These are phyloP conservation scores for Aureobasidium lini DNA, from an alignment of 2,329 filamentous ascomycete species.

Conservation along the genomic window DNA sequence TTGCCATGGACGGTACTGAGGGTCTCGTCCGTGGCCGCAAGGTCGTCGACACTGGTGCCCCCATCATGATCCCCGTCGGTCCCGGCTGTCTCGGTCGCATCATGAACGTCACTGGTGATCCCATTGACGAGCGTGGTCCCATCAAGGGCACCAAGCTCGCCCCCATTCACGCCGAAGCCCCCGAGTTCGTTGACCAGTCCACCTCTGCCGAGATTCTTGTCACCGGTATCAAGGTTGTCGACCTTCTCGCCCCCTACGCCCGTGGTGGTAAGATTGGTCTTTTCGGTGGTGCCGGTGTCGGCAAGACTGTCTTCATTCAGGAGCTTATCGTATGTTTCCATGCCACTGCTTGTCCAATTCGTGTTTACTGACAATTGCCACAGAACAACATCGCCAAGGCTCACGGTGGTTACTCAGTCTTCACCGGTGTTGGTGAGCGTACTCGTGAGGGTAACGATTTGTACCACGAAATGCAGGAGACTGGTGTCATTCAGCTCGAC, in stretches of 20 bases:
- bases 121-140: slow-evolving; percentile 98
- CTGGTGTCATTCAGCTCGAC: slow-evolving; percentile 97
- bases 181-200: slow-evolving; percentile 89
- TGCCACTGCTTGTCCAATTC: background rate
- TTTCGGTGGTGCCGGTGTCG: slow-evolving; percentile 99
- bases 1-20: slow-evolving; percentile 99
- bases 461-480: slow-evolving; percentile 99
- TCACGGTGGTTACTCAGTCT: slow-evolving; percentile 99
- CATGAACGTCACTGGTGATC: slow-evolving; percentile 99
- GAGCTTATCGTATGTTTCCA: slow-evolving; percentile 72
- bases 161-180: slow-evolving; percentile 92
- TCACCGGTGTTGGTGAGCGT: slow-evolving; percentile 99
- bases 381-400: slow-evolving; percentile 99
- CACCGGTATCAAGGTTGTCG: slow-evolving; percentile 99
- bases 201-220: slow-evolving; percentile 93
- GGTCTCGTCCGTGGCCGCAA: slow-evolving; percentile 91
- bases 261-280: slow-evolving; percentile 99
- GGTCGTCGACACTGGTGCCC: slow-evolving; percentile 80
- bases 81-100: slow-evolving; percentile 92
- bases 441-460: slow-evolving; percentile 99
- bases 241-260: slow-evolving; percentile 96
- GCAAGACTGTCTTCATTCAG: slow-evolving; percentile 99
- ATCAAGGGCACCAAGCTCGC: slow-evolving; percentile 85
- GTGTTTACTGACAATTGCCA: slow-evolving; percentile 7
- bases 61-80: slow-evolving; percentile 95